Evolutionary conservation across 2,329 filamentous ascomycete genomes (phyloP).

Genomic region (Neonectria neomacrospora): DNA sequence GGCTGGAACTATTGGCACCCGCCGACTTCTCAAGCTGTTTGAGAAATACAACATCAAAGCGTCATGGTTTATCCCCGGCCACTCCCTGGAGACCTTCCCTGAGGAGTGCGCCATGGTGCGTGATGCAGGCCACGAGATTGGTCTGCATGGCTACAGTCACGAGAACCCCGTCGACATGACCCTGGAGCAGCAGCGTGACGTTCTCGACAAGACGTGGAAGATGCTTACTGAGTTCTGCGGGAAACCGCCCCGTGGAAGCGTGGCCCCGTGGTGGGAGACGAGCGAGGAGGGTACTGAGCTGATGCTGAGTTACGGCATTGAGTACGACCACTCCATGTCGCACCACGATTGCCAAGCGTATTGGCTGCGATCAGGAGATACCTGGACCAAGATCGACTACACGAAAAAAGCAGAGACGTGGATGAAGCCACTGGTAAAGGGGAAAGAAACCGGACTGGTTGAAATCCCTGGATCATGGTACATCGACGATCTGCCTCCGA

Average conservation of each 20-base stretch:
- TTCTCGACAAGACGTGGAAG: conserved; percentile 78
- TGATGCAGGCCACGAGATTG: conserved; percentile 61
- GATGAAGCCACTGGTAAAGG: conserved; percentile 66
- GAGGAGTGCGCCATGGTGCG: conserved; percentile 58
- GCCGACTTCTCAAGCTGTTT: conserved; percentile 75
- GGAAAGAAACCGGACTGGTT: conserved; percentile 69
- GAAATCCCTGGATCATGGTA: conserved; percentile 73
- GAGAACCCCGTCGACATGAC: conserved; percentile 80
- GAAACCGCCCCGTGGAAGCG: conserved; percentile 76
- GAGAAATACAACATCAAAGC: conserved; percentile 78
- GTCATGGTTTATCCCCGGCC: conserved; percentile 63
- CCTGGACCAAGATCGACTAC: conserved; percentile 77
- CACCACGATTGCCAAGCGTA: conserved; percentile 69
- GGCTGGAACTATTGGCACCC: conserved; percentile 75
- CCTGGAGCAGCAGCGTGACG: conserved; percentile 78
- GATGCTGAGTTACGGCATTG: conserved; percentile 73
- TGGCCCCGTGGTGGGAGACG: conserved; percentile 81
- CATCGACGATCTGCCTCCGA: conserved; percentile 71
- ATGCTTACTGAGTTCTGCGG: conserved; percentile 76
- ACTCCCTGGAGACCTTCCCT: conserved; percentile 62
- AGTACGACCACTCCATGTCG: conserved; percentile 74
- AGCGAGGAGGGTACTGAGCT: conserved; percentile 74
- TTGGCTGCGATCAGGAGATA: conserved; percentile 71
- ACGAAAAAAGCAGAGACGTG: conserved; percentile 43
- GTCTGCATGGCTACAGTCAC: conserved; percentile 78